Base-by-base conservation (phyloP, 2,329 filamentous ascomycete species). In the Fusarium luffae region DNA sequence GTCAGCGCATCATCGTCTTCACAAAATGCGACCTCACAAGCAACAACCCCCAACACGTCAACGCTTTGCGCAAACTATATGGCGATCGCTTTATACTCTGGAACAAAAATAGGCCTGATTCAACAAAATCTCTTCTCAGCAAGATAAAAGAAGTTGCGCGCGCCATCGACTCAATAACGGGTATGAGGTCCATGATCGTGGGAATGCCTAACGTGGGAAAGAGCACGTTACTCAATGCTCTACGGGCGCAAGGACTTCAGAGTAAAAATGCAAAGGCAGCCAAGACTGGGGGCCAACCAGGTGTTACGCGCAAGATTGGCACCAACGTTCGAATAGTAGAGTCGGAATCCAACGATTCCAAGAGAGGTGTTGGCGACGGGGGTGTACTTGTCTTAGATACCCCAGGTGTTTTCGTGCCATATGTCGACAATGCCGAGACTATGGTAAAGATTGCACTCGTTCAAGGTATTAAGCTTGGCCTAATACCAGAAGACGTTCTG, bases 191-290 rank as follows among this genome's bases (percentile, higher is more conserved):
- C 59, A 87, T 99, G 79, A 88, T 98, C 1, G 94, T 98, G 16
- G 96, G 96, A 58, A 98, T 99, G 94, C 96, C 96, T 37, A 99
- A 99, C 77, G 93, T 97, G 1, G 96, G 96, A 37, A 99, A 99
- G 81, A 97, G 93, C 48, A 94, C 94, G 2, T 85, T 99, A n/a
- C 88, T 99, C 43, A 99, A 99, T 79, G 88, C 90, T 18, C 86
- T 98, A 50, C 90, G 96, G 21, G 87, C 85, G 42, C 83, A 86
- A 19, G 93, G 93, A 42, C 86, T 77, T 2, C 76, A 77, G 50
- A 85, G 85, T 21, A 74, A 74, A 34, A 76, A 77, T 18, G 69
- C 78, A 28, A 97, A 95, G 78, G 94, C 90, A 2, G 93, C 94
- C 40, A 85, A 84, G 67, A 98, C 94, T 2, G 96, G 96, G 12